phyloP scores from a whole-genome alignment of 2,329 filamentous ascomycete genomes.

The Dendryphion nanum region DNA sequence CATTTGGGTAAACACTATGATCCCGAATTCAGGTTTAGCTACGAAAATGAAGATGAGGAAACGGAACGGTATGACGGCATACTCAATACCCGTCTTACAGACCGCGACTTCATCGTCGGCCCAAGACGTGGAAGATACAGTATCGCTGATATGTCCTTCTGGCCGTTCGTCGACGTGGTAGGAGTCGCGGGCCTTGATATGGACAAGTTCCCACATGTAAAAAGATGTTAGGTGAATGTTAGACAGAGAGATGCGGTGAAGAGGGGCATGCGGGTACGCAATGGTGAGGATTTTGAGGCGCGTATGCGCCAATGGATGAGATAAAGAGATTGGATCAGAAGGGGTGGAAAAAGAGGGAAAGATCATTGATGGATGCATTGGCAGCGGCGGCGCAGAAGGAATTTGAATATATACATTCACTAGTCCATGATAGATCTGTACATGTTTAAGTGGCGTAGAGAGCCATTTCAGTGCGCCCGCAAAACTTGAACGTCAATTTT shows the following conservation, averaged over 20 bases:
- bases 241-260: slow-evolving; percentile 43
- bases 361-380: neutral
- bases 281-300: neutral
- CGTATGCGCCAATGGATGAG: neutral
- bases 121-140: slow-evolving; percentile 39
- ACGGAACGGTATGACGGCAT: slow-evolving; percentile 48
- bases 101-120: slow-evolving; percentile 45
- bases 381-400: neutral
- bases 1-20: slow-evolving; percentile 49
- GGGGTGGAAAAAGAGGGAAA: neutral
- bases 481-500: no score
- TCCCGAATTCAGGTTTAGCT: slow-evolving; percentile 46
- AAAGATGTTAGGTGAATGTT: slow-evolving; percentile 47
- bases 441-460: no score
- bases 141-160: slow-evolving; percentile 48
- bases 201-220: slow-evolving; percentile 42
- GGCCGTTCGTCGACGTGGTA: slow-evolving; percentile 44
- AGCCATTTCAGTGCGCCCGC: no score
- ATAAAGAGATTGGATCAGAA: neutral
- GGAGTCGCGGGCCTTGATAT: slow-evolving; percentile 44
- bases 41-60: slow-evolving; percentile 49
- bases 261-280: slow-evolving; percentile 26
- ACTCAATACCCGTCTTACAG: slow-evolving; percentile 43
- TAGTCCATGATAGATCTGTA: no score
- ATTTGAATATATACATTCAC: no score